phyloP scores from a whole-genome alignment of 2,329 filamentous ascomycete genomes.

The Blastomyces gilchristii region DNA sequence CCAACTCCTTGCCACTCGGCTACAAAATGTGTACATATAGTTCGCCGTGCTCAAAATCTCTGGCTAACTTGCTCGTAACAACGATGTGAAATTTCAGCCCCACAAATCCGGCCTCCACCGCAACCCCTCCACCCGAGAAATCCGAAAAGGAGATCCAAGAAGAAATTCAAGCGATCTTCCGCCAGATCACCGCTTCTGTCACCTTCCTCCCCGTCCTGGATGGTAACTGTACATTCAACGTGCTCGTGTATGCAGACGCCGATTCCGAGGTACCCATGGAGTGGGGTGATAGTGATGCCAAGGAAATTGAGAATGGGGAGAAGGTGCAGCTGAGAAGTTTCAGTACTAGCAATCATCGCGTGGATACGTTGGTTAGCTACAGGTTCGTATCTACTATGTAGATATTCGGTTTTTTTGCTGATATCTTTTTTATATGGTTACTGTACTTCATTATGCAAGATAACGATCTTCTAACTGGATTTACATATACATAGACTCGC shows the following conservation, averaged over 20 bases:
- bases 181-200: slow-evolving; percentile 94
- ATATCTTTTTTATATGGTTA: not conserved
- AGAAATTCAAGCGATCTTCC: slow-evolving; percentile 93
- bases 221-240: slow-evolving; percentile 96
- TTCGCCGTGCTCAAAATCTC: not conserved
- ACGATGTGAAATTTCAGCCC: slow-evolving; percentile 1
- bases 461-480: not conserved
- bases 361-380: slow-evolving; percentile 94
- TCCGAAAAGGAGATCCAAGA: slow-evolving; percentile 88
- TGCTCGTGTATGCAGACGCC: slow-evolving; percentile 92
- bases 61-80: not conserved
- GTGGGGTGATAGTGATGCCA: slow-evolving; percentile 97
- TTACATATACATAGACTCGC: not conserved
- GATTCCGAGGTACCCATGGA: slow-evolving; percentile 95
- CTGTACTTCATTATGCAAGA: not conserved
- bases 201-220: slow-evolving; percentile 91
- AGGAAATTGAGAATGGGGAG: slow-evolving; percentile 90
- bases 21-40: not conserved
- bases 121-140: slow-evolving; percentile 51
- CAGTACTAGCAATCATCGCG: slow-evolving; percentile 85
- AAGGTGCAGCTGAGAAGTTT: slow-evolving; percentile 93
- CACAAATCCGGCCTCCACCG: slow-evolving; percentile 12
- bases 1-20: not conserved
- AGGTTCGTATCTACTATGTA: slow-evolving; percentile 32
- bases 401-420: not conserved